A percentile compares a stretch with the other conserved stretches of the same genome.
Conservation (phyloP, 108 stramenopile genomes). For the Aurantiochytrium sp. region DNA sequence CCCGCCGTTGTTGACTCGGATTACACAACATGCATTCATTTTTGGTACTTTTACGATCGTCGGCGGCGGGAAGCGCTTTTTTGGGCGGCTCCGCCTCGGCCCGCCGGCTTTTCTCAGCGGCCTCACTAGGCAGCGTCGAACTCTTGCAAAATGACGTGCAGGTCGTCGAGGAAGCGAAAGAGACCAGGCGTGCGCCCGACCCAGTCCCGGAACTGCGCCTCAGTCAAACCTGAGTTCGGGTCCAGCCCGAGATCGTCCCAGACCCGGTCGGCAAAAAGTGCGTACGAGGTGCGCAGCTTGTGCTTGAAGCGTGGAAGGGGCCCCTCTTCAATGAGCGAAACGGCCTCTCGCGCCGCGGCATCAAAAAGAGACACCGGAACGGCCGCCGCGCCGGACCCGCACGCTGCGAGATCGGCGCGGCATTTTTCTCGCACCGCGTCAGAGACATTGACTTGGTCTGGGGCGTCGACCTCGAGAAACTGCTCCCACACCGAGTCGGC, state of each 20-base stretch:
- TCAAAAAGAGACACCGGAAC: background rate
- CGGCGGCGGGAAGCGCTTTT: no score
- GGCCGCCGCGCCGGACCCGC: background rate
- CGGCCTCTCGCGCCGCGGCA: background rate
- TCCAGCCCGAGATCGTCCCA: background rate
- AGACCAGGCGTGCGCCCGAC: background rate
- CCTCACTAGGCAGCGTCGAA: no score
- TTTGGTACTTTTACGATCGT: no score
- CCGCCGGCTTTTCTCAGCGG: no score
- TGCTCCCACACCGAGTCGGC: background rate
- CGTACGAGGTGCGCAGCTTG: background rate
- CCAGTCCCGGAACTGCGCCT: background rate
- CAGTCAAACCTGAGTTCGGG: background rate
- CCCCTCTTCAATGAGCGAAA: background rate
- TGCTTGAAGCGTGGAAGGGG: conserved; percentile 16
- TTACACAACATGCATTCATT: no score
- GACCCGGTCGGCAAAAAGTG: background rate
- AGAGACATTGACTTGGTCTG: background rate
- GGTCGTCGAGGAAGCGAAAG: background rate
- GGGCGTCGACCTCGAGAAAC: background rate
- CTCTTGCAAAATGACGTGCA: background rate
- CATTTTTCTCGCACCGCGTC: background rate
- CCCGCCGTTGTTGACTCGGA: no score
- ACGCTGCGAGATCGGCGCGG: background rate
- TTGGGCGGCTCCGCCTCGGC: no score